Base-by-base conservation (phyloP, 768 basidiomycete genomes). In the Podaxis carcinomalis region DNA sequence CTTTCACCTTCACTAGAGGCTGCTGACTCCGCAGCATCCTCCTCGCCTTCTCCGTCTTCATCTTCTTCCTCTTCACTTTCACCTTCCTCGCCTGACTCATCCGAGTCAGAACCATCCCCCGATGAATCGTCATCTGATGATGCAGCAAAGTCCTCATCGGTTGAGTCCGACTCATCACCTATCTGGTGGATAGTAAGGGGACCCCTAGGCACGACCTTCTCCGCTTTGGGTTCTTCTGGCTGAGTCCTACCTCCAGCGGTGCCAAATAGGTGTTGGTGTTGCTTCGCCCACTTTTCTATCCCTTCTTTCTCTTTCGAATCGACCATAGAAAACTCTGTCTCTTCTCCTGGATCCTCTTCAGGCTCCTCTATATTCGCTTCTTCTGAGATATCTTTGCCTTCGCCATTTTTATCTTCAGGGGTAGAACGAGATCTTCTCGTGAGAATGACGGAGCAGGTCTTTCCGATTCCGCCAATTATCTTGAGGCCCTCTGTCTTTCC, bases 281-380 rank as follows among this genome's bases (percentile, higher is more conserved):
- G 73, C 49, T 83, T 74, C n/a, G 85, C 80, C 91, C 91, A 92
- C 32, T 79, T 77, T 37, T 77, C 74, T 52, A 92, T 85, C 23
- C 82, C 80, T 39, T 85, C 83, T 66, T 85, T 81, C 68, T 92
- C 89, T 64, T 77, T 78, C 27, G 82, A 83, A 63, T 92, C 90
- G 3, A 92, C 79, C 81, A 90, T 85, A 32, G 80, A 78, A 67
- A 92, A 89, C 67, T 85, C 83, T 0, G 84, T 84, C 69, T 90
- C 88, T 49, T 83, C 74, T 0, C 79, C 79, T 6, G 77, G 75
- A 6, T 76, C 80, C 28, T 78, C 81, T 1, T 72, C 75, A 0
- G 70, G 78, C 19, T 74, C 78, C 21, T 75, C 76, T 1, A 5
- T 32, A 19, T n/a, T 56, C 36, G 51, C 23, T 21, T 54, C 51